Conservation (phyloP, 2,329 filamentous ascomycete genomes). For the Aspergillus sojae region DNA sequence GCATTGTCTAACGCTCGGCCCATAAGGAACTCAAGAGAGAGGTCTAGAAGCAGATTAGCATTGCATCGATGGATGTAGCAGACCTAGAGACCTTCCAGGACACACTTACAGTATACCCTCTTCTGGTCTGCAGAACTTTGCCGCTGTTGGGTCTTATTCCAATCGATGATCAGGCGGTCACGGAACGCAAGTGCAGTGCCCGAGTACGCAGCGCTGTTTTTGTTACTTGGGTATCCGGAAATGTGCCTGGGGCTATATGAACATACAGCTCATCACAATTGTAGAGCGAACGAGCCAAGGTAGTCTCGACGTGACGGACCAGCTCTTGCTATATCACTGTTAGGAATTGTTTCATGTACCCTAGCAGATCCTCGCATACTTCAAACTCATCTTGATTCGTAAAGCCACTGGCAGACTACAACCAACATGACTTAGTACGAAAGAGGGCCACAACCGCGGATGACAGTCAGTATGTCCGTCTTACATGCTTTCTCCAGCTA, state of each 20-base stretch:
- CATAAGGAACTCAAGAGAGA: conserved; percentile 98
- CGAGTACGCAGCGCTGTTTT: conserved; percentile 74
- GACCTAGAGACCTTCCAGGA: neutral
- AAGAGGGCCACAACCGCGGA: neutral
- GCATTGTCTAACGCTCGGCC: conserved; percentile 95
- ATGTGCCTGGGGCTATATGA: neutral
- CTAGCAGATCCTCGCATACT: conserved; percentile 34
- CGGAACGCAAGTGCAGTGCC: conserved; percentile 90
- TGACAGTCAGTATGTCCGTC: conserved; percentile 22
- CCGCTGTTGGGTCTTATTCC: conserved; percentile 97
- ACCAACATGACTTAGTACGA: conserved; percentile 11
- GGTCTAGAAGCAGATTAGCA: conserved; percentile 53
- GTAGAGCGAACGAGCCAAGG: conserved; percentile 91
- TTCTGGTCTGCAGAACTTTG: conserved; percentile 91
- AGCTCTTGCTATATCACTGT: conserved; percentile 67
- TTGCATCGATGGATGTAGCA: neutral
- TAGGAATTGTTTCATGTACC: conserved; percentile 5
- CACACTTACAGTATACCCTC: conserved; percentile 78
- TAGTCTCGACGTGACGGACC: conserved; percentile 94
- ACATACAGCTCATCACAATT: conserved; percentile 85
- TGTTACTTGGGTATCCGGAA: conserved; percentile 11
- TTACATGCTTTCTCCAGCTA: conserved; percentile 64
- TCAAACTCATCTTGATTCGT: conserved; percentile 78
- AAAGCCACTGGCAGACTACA: conserved; percentile 68
- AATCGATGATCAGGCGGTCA: conserved; percentile 89